A percentile compares a stretch with the other conserved stretches of the same genome.
Evolutionary conservation across 208 protist species (phyloP).

Genomic region (Phytomonas serpens): DNA sequence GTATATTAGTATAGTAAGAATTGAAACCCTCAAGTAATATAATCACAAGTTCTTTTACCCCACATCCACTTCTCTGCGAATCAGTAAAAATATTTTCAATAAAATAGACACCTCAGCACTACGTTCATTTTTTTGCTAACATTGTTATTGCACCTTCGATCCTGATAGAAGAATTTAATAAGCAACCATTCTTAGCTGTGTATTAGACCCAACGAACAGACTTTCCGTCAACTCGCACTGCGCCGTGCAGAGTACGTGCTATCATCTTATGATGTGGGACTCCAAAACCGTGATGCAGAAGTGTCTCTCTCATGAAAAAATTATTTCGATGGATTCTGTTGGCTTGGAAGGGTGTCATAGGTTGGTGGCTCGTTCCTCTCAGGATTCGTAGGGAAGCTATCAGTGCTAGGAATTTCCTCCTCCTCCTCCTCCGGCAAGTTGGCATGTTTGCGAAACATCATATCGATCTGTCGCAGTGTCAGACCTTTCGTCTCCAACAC

Average conservation of each 20-base stretch:
- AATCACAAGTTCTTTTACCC: too few relatives aligned
- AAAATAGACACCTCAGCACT: too few relatives aligned
- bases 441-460: constrained; percentile 55
- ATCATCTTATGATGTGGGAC: neutral
- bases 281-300: neutral
- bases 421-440: constrained; percentile 26
- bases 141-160: neutral
- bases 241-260: neutral
- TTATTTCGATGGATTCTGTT: neutral
- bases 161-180: neutral
- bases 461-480: constrained; percentile 81
- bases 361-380: neutral
- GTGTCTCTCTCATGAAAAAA: neutral
- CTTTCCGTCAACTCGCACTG: neutral
- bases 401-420: constrained; percentile 1
- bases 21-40: neutral
- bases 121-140: neutral
- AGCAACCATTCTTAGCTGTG: neutral
- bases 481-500: constrained; percentile 85
- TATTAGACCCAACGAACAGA: neutral
- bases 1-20: neutral
- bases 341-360: neutral
- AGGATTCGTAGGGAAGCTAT: neutral
- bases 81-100: too few relatives aligned
- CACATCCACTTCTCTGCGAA: too few relatives aligned